These are phyloP conservation scores for Cytospora schulzeri DNA, from an alignment of 2,329 filamentous ascomycete genomes.

Conservation along the genomic window DNA sequence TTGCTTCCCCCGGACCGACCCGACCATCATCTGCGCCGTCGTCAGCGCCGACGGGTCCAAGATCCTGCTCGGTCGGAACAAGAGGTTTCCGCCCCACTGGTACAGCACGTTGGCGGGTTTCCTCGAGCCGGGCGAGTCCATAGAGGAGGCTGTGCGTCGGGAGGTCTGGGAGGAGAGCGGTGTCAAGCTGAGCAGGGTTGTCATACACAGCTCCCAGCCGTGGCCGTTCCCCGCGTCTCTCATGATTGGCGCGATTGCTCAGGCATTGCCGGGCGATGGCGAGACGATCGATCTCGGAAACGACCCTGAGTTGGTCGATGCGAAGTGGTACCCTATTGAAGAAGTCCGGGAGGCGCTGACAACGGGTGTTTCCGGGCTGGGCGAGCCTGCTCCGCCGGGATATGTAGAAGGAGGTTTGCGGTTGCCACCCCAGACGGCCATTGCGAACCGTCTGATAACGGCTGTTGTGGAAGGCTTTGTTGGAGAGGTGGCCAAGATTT, in stretches of 20 bases:
- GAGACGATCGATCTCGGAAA: conserved; percentile 83
- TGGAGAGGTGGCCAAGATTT: conserved; percentile 56
- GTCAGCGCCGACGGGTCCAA: conserved; percentile 77
- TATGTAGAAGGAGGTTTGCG: conserved; percentile 78
- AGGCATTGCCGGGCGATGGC: conserved; percentile 72
- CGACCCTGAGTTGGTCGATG: conserved; percentile 88
- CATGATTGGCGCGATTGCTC: conserved; percentile 87
- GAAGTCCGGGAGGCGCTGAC: conserved; percentile 76
- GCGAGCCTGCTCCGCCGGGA: conserved; percentile 62
- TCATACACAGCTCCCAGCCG: conserved; percentile 81
- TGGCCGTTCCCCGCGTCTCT: conserved; percentile 86
- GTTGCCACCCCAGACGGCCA: conserved; percentile 83
- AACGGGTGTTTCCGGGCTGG: conserved; percentile 67
- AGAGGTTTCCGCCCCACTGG: conserved; percentile 81
- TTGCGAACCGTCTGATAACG: conserved; percentile 84
- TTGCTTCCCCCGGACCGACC: conserved; percentile 88
- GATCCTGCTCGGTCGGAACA: conserved; percentile 81
- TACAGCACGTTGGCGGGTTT: conserved; percentile 89
- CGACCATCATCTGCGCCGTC: conserved; percentile 93
- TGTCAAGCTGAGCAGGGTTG: conserved; percentile 73
- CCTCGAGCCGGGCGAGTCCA: conserved; percentile 80
- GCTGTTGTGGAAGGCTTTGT: conserved; percentile 79
- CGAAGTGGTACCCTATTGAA: conserved; percentile 83
- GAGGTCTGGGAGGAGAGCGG: conserved; percentile 89
- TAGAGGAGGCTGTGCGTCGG: conserved; percentile 80